Percentiles rank a stretch among this genome's conserved stretches.
These are phyloP conservation scores for Shiraia sp. DNA, from an alignment of 2,329 filamentous ascomycete species.

Conservation along the genomic window DNA sequence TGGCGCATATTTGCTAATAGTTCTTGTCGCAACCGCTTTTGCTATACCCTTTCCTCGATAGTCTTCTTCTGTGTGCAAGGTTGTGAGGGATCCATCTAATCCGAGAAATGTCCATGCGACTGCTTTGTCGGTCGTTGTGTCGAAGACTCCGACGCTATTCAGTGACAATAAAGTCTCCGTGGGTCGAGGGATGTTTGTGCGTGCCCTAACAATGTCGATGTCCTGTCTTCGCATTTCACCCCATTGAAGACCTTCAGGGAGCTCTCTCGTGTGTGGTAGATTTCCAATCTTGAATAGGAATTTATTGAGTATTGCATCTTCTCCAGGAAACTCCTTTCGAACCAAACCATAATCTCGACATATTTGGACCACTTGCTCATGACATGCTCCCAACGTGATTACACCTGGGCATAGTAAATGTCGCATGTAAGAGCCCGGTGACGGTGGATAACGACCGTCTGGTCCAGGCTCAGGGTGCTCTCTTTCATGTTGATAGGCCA, in stretches of 20 bases:
- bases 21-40: constrained; percentile 61
- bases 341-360: constrained; percentile 26
- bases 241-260: constrained; percentile 61
- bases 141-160: constrained; percentile 46
- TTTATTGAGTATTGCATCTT: constrained; percentile 51
- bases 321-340: constrained; percentile 35
- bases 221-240: constrained; percentile 57
- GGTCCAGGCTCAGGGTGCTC: constrained; percentile 27
- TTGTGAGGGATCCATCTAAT: constrained; percentile 64
- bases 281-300: constrained; percentile 59
- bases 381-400: constrained; percentile 51
- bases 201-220: constrained; percentile 56
- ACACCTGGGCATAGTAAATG: constrained; percentile 41
- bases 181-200: constrained; percentile 57
- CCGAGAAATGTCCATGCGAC: constrained; percentile 70
- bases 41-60: constrained; percentile 67
- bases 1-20: constrained; percentile 55
- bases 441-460: constrained; percentile 19
- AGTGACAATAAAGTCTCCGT: constrained; percentile 51
- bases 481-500: constrained; percentile 35
- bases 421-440: constrained; percentile 31
- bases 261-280: constrained; percentile 46
- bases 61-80: constrained; percentile 62
- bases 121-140: constrained; percentile 52
- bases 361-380: constrained; percentile 35